phyloP scores from a whole-genome alignment of 2,329 filamentous ascomycete species.

The Byssoonygena ceratinophila region DNA sequence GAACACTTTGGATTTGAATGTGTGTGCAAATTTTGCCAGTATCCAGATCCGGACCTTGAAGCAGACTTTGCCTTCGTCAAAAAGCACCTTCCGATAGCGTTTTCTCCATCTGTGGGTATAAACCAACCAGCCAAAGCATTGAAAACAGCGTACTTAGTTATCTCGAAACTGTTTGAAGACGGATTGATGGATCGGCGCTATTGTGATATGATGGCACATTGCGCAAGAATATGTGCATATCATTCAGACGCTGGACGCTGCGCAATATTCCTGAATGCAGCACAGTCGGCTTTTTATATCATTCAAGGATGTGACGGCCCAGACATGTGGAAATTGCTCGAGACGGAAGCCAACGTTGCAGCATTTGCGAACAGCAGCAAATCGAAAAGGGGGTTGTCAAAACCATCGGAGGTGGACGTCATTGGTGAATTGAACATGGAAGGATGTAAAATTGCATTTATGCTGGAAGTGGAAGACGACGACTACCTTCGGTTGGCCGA shows the following conservation, averaged over 20 bases:
- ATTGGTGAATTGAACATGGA: neutral
- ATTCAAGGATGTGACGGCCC: constrained; percentile 15
- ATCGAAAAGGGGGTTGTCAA: constrained; percentile 3
- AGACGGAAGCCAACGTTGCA: neutral
- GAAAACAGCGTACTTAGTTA: constrained; percentile 13
- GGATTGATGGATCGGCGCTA: constrained; percentile 16
- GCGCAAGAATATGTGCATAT: constrained; percentile 19
- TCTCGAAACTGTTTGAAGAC: neutral
- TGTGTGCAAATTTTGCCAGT: constrained; percentile 19
- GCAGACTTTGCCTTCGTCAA: constrained; percentile 10
- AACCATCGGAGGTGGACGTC: neutral
- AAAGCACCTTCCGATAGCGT: constrained; percentile 6
- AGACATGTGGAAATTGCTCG: neutral
- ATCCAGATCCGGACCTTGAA: constrained; percentile 14
- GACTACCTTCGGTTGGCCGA: constrained; percentile 1
- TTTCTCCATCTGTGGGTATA: constrained; percentile 1
- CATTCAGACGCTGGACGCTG: constrained; percentile 22
- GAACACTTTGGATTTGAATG: constrained; percentile 21
- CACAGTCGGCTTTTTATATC: constrained; percentile 9
- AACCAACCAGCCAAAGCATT: constrained; percentile 16
- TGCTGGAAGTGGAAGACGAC: neutral
- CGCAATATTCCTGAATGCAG: constrained; percentile 17
- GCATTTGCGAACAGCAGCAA: neutral
- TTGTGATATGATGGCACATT: constrained; percentile 17
- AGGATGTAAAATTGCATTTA: constrained; percentile 6